Base-by-base conservation (phyloP, 2,329 filamentous ascomycete genomes). In the Bertia moriformis region DNA sequence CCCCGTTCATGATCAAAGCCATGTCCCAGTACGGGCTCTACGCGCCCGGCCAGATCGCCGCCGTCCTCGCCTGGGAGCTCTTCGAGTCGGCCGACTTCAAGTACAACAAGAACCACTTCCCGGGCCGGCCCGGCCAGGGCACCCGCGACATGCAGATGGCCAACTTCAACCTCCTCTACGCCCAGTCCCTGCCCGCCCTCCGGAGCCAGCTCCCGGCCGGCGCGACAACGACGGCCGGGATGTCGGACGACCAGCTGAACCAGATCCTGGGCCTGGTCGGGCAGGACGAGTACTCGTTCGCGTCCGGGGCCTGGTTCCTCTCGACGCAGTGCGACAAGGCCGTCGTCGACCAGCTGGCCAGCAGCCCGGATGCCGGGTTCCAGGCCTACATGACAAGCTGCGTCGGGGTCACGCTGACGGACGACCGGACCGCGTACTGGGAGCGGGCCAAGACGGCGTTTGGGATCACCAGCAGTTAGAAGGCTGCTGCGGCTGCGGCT, bases 111-210 rank as follows among this genome's bases (percentile, higher is more conserved):
- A 76, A 79, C 49, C 66, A 76, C 51, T 73, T 54, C 52, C 69
- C 69, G 0, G 61, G 60, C 13, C 48, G 55, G 0, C 63, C 72
- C 0, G 77, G 77, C 0, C 73, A 80, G 47, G 75, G 75, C 1
- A 79, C 77, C 0, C 60, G 73, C 3, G 77, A 76, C 51, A 81
- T 82, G 77, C 71, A 79, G 55, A 66, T 62, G 39, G 60, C 71
- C 0, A 48, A 55, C 1, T 77, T 60, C 54, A 74, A 78, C 47
- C 44, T 61, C 1, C 47, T 64, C 47, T 81, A 80, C 46, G 73
- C 73, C 4, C 39, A 49, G 1, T 62, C 59, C 0, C 56, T 70
- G 3, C 57, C 61, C 0, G 63, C 52, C 1, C 45, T 78, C 2
- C 50, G 54, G 3, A 48, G 53, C 1, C 43, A 59, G 15, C 22